Evolutionary conservation across 2,329 filamentous ascomycete genomes (phyloP).

Genomic region (Aureobasidium leucospermi): DNA sequence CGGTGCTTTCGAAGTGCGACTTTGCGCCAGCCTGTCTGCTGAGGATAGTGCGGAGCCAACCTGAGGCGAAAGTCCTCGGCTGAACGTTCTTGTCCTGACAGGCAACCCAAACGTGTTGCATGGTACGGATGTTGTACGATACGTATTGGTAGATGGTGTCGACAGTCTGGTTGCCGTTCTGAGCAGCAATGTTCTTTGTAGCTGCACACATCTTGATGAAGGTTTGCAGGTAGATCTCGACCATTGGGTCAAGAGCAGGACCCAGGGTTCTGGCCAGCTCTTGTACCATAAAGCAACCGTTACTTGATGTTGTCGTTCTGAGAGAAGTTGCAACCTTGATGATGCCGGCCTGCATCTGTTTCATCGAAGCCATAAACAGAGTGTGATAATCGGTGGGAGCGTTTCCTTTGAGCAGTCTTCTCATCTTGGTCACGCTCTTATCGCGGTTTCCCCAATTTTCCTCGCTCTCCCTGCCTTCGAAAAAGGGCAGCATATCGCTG

Average conservation of each 20-base stretch:
- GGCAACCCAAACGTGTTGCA: conserved; percentile 78
- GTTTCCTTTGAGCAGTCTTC: conserved; percentile 76
- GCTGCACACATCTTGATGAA: conserved; percentile 83
- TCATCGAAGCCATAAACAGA: conserved; percentile 62
- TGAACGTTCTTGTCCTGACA: conserved; percentile 91
- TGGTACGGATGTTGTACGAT: conserved; percentile 69
- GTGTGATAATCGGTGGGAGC: conserved; percentile 68
- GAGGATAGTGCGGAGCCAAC: conserved; percentile 78
- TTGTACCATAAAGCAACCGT: conserved; percentile 75
- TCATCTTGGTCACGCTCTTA: conserved; percentile 67
- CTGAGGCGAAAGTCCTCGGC: conserved; percentile 67
- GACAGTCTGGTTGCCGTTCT: conserved; percentile 75
- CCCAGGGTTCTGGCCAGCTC: conserved; percentile 73
- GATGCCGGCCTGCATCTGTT: conserved; percentile 74
- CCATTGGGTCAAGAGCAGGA: conserved; percentile 74
- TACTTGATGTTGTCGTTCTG: conserved; percentile 81
- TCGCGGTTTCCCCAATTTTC: conserved; percentile 87
- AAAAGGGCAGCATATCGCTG: conserved; percentile 69
- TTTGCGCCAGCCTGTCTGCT: conserved; percentile 73
- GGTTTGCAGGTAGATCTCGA: conserved; percentile 81
- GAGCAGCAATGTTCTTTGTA: conserved; percentile 87
- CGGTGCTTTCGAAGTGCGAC: conserved; percentile 72
- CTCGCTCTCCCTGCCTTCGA: conserved; percentile 84
- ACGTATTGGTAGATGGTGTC: conserved; percentile 71
- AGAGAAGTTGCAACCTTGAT: conserved; percentile 78